Conservation (phyloP, 2,329 filamentous ascomycete genomes). For the Apiospora koreana region DNA sequence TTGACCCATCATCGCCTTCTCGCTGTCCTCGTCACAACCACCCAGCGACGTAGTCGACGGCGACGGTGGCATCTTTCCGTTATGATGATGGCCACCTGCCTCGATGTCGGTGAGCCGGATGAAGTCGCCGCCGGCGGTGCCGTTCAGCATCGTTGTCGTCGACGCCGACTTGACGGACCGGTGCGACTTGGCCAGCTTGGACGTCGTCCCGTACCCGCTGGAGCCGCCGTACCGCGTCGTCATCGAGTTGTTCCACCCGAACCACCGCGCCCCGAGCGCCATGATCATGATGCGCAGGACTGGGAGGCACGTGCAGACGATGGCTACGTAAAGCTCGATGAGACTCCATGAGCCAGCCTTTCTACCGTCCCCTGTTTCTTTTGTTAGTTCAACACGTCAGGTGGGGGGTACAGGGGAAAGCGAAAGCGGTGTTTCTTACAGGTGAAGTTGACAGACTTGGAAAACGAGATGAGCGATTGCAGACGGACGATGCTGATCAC, state of each 20-base stretch:
- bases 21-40: neutral
- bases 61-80: neutral
- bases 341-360: constrained; percentile 40
- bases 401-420: too few species aligned
- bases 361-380: constrained; percentile 24
- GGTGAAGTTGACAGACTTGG: constrained; percentile 39
- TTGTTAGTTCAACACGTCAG: neutral
- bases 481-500: constrained; percentile 45
- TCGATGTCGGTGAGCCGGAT: constrained; percentile 8
- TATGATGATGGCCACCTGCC: neutral
- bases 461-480: constrained; percentile 41
- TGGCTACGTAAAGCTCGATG: constrained; percentile 42
- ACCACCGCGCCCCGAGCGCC: constrained; percentile 11
- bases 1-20: neutral
- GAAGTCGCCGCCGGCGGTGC: neutral
- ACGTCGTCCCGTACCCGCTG: neutral
- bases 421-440: constrained; percentile 19
- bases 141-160: neutral
- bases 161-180: neutral
- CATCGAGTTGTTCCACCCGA: constrained; percentile 3
- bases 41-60: too few species aligned
- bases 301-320: constrained; percentile 45
- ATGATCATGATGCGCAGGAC: constrained; percentile 28
- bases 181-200: neutral
- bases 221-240: neutral